Evolutionary conservation across 164 flowering plant genomes (phyloP), one percentile per base, ranked within the genome.

Genomic region (Vitis amurensis): DNA sequence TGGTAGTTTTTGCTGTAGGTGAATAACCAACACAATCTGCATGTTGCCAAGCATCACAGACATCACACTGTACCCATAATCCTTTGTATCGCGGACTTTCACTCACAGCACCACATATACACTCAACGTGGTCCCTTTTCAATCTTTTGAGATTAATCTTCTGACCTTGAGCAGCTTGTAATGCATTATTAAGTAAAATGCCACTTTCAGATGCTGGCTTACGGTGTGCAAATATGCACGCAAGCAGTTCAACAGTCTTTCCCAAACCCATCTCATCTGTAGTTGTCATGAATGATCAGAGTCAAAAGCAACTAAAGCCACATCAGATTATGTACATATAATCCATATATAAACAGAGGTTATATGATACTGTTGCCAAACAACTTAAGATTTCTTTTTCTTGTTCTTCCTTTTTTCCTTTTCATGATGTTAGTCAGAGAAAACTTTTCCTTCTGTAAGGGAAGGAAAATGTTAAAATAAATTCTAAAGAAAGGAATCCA

Each of bases 11-110:
- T 70, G 76, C 76, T 68, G 55, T 73, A n/a, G 87, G 75, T 17
- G 87, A 82, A 80, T 86, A 95, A 72, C 92, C 91, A 70, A 95
- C 98, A 85, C 99, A 95, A 71, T 89, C 91, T 53, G 90, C 97
- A 89, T 95, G 97, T 79, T 95, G 98, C 99, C 99, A 95, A 68
- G 98, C 99, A 89, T 89, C 94, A 76, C 99, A 95, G 14, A 84
- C 47, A 79, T 95, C 98, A 84, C 99, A 95, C 74, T 95, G 99
- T n/a, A 95, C 97, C 99, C 98, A 95, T 44, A 95, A 37, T n/a
- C 99, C 99, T 75, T 81, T 78, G 61, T 95, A 91, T 58, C 73
- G 84, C 63, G 71, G 70, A 78, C 88, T 88, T 72, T 95, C 98
- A 69, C 74, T 85, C 55, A 91, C 88, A 61, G 98, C 91, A 67